phyloP scores from a whole-genome alignment of 257 asterid genomes.

The Leonotis leonurus region DNA sequence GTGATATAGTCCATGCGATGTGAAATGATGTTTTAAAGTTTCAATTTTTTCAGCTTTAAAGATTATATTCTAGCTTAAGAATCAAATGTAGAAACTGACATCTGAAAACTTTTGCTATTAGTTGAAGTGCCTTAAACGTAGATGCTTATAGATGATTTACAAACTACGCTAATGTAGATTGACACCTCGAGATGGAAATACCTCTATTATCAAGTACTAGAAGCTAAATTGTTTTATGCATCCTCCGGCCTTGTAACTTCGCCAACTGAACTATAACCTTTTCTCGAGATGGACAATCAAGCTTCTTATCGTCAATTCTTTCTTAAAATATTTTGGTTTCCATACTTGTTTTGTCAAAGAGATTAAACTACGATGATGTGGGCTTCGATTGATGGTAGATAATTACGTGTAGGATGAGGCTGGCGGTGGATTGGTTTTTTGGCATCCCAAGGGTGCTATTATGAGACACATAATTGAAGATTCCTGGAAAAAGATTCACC shows the following conservation, averaged over 20 bases:
- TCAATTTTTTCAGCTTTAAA: not conserved
- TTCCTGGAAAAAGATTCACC: conserved; percentile 79
- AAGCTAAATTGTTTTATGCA: no score
- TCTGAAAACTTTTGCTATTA: not conserved
- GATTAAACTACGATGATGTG: conserved; percentile 13
- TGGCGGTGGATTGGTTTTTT: conserved; percentile 97
- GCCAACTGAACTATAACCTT: not conserved
- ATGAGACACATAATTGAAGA: conserved; percentile 86
- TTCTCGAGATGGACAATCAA: conserved; percentile 7
- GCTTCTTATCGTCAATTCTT: not conserved
- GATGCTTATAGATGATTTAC: not conserved
- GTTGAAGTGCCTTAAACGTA: no score
- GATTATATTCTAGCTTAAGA: not conserved
- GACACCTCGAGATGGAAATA: not conserved
- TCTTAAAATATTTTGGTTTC: no score
- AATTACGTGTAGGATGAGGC: conserved; percentile 78
- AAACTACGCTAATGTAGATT: not conserved
- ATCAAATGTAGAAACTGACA: not conserved
- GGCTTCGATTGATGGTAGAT: conserved; percentile 16
- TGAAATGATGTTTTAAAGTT: not conserved
- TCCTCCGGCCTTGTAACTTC: not conserved
- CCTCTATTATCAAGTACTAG: no score
- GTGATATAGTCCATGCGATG: not conserved
- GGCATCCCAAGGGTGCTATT: conserved; percentile 97
- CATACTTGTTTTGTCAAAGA: not conserved